Base-by-base conservation (phyloP, 805 yeast genomes). In the Metschnikowia borealis region DNA sequence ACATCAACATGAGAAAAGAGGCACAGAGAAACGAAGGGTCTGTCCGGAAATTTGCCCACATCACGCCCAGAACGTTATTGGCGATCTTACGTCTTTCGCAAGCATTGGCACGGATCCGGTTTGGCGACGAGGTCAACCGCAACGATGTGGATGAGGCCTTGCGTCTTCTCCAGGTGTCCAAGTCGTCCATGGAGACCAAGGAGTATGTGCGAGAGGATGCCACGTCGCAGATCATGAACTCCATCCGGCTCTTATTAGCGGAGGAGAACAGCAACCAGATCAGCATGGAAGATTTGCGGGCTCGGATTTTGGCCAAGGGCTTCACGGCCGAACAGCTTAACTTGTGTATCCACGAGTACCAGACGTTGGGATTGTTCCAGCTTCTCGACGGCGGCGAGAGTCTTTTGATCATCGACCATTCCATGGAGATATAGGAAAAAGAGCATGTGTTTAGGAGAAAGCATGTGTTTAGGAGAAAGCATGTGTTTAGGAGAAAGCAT, bases 131-230 rank as follows among this genome's bases (percentile, higher is more conserved):
- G 17, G 98, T 94, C 6, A 77, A 74, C 32, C 70, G 76, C 39
- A 87, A 81, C 51, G 98, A 94, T 68, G 97, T 94, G 38, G 98
- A 94, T 62, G 99, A 94, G 71, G 97, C 99, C 0, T 73, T 94
- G 62, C 81, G 99, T 62, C 78, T 94, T 57, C 75, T 85, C 50
- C 85, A 85, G 59, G 96, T 88, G 13, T 89, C 96, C n/a, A 88
- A 91, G 68, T 83, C 86, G 51, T 86, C 96, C 6, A 76, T 92
- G 60, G 79, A 80, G 55, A 75, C 79, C 40, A 81, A 79, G 38
- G 80, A 76, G 43, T 64, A 65, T 36, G 72, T 72, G 46, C 68
- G 74, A 38, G 88, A 82, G 54, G 95, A 88, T 60, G 78, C 80
- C 48, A 43, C 49, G 29, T 79, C 87, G 47, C 83, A 83, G 59